Conservation (phyloP, 2,329 filamentous ascomycete genomes). For the Tolypocladium ovalisporum region DNA sequence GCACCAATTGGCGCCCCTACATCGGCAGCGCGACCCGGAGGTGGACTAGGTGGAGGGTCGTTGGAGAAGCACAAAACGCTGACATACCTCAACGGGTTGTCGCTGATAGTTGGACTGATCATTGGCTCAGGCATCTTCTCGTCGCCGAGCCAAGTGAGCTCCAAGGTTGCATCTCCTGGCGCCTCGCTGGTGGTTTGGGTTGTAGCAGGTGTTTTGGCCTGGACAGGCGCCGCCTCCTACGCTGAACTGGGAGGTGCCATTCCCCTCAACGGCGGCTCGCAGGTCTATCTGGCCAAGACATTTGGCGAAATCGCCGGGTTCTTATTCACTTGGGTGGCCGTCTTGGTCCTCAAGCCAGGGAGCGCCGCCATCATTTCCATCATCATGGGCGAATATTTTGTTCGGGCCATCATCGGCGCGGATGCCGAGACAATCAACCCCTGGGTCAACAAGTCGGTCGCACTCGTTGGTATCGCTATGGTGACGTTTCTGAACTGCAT, state of each 20-base stretch:
- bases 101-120: slow-evolving; percentile 81
- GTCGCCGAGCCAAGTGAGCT: slow-evolving; percentile 84
- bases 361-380: slow-evolving; percentile 91
- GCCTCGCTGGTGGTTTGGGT: slow-evolving; percentile 86
- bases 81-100: slow-evolving; percentile 88
- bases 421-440: slow-evolving; percentile 69
- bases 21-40: slow-evolving; percentile 32
- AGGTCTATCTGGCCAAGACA: slow-evolving; percentile 91
- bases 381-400: slow-evolving; percentile 97
- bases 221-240: slow-evolving; percentile 92
- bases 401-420: slow-evolving; percentile 76
- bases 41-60: slow-evolving; percentile 59
- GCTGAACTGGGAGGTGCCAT: slow-evolving; percentile 94
- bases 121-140: slow-evolving; percentile 97
- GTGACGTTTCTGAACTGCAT: slow-evolving; percentile 85
- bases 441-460: slow-evolving; percentile 87
- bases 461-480: slow-evolving; percentile 59
- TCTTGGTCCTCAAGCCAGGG: slow-evolving; percentile 88
- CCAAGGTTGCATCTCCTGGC: slow-evolving; percentile 81
- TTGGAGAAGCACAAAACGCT: slow-evolving; percentile 92
- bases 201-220: slow-evolving; percentile 82
- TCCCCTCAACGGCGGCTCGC: slow-evolving; percentile 85
- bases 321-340: slow-evolving; percentile 91
- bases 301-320: slow-evolving; percentile 91
- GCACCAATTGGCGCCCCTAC: slow-evolving; percentile 74